Evolutionary conservation across 2,329 filamentous ascomycete genomes (phyloP), one percentile per base, ranked within the genome.

Genomic region (Alternaria consortialis): DNA sequence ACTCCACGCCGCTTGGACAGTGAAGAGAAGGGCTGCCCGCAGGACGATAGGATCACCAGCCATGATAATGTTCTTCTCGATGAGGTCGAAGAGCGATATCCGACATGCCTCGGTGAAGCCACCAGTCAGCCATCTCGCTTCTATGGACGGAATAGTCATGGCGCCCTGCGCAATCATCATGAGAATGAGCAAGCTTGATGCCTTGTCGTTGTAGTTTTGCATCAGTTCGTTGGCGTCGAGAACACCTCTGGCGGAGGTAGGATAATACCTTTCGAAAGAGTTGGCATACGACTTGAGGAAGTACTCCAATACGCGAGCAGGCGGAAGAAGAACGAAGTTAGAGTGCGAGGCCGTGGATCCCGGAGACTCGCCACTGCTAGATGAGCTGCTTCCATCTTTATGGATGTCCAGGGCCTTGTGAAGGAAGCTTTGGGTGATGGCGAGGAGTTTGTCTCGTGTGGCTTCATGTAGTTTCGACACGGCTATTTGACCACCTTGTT

Each of bases 81-180:
- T 89, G 6, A 89, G 84, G 69, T 91, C 89, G 70, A 90, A 91
- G 11, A 92, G 82, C 1, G 88, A 90, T 66, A 91, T 90, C 42
- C 89, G 87, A 72, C 89, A 91, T 4, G 88, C 90, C 76, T 91
- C 90, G 0, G 87, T 88, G 57, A 92, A 79, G 0, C 89, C 89
- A 2, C 87, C 87, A 5, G 88, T 87, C 12, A 92, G 80, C 74
- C 86, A 88, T 40, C 88, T 82, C 2, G 89, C 88, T 77, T 91
- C 89, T 1, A 86, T 81, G 39, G 86, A 88, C 4, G 88, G 86
- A 52, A 90, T 86, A n/a, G 85, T 84, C 58, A 88, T 87, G 9
- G 89, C 89, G 15, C 89, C 90, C 68, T 90, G 88, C 1, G 89
- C 89, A 56, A 91, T 89, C 89, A 91, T 91, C 73, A 91, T 84